Evolutionary conservation across 352 stramenopile species (phyloP), one percentile per base, ranked within the genome.

Genomic region (Globisporangium ultimum): DNA sequence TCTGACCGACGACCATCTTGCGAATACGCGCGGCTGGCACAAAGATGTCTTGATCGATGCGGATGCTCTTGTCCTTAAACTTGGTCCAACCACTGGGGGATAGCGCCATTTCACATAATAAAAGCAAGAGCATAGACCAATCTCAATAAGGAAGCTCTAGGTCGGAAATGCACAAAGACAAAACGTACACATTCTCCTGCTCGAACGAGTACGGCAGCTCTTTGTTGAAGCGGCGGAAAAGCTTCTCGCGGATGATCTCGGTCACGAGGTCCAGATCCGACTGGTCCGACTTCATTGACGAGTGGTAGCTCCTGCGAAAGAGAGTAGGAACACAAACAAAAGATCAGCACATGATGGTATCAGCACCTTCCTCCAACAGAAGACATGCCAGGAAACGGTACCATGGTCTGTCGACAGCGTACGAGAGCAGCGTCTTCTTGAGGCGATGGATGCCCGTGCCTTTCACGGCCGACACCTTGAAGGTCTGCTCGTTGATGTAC

Each of bases 21-120:
- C 78, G 80, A 42, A 92, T 61, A 21, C 85, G 83, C 61, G 84
- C 57, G 49, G 80, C 81, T 47, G 85, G 83, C 24, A 95, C 86
- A 54, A 92, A 92, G 41, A 95, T 80, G 56, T 95, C 86, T 55
- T 95, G 86, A 66, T 95, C 86, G 53, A 95, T 95, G 21, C 86
- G 84, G 38, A 95, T 49, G 52, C 84, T 95, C 22, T 87, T 88
- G 67, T 95, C 86, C 56, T 75, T 89, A 60, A 95, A 93, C 54
- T 80, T 83, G 45, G 86, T 95, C 86, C 86, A 95, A 51, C 86
- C 86, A 48, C 76, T 85, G 58, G 10, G 53, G 20, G n/a, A n/a
- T n/a, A n/a, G n/a, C n/a, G n/a, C n/a, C n/a, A n/a, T n/a, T n/a
- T n/a, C n/a, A n/a, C n/a, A n/a, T n/a, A n/a, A 61, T 28, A 12